phyloP scores from a whole-genome alignment of 371 early-diverging fungal genomes.

The Dichotomocladium elegans region DNA sequence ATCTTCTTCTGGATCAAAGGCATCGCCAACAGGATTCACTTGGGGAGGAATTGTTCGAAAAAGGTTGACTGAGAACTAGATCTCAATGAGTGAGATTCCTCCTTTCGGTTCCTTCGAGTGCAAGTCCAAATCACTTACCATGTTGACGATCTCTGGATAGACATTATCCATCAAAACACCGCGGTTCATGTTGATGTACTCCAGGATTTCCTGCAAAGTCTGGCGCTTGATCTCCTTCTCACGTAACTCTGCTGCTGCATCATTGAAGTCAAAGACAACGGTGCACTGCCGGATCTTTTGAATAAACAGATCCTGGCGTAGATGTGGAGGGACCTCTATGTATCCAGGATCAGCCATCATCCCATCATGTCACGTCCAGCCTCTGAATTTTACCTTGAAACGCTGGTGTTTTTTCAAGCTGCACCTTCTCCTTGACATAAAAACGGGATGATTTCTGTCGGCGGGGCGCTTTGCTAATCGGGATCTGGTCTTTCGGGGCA shows the following conservation, averaged over 20 bases:
- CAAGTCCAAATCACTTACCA: no score
- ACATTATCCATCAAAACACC: slow-evolving; percentile 82
- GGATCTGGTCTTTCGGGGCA: slow-evolving; percentile 76
- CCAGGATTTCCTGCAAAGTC: slow-evolving; percentile 85
- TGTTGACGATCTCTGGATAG: slow-evolving; percentile 86
- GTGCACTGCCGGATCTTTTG: slow-evolving; percentile 90
- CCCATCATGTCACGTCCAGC: not conserved
- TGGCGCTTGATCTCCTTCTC: slow-evolving; percentile 95
- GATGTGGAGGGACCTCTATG: slow-evolving; percentile 68
- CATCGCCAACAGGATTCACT: slow-evolving; percentile 92
- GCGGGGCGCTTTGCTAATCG: slow-evolving; percentile 75
- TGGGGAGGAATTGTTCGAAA: slow-evolving; percentile 95
- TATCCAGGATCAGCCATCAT: not conserved
- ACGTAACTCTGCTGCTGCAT: slow-evolving; percentile 76
- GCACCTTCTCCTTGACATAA: slow-evolving; percentile 77
- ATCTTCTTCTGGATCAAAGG: slow-evolving; percentile 98
- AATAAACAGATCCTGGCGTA: slow-evolving; percentile 76
- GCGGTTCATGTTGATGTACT: slow-evolving; percentile 83
- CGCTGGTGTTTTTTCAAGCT: slow-evolving; percentile 69
- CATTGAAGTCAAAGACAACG: slow-evolving; percentile 93
- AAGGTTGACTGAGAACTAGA: slow-evolving; percentile 83
- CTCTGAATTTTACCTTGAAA: slow-evolving; percentile 65
- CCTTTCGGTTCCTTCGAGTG: no score
- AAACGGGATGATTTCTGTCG: slow-evolving; percentile 86
- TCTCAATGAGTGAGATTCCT: no score